phyloP scores from a whole-genome alignment of 805 yeast genomes.

The Metschnikowia peoriensis region DNA sequence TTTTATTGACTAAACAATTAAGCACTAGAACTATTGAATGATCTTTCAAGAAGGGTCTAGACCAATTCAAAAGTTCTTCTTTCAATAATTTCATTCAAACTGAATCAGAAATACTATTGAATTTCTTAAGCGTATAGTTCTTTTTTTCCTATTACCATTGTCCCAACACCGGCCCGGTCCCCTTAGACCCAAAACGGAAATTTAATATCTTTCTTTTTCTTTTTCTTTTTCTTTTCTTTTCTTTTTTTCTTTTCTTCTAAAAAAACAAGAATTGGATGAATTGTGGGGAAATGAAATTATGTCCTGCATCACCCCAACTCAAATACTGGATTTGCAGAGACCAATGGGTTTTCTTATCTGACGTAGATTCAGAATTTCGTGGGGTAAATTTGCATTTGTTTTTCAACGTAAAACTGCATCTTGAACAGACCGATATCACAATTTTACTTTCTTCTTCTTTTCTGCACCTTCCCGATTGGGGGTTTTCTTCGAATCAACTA shows the following conservation, averaged over 20 bases:
- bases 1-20: no score
- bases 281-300: slow-evolving; percentile 5
- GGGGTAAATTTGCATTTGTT: background rate
- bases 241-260: background rate
- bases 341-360: background rate
- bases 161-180: background rate
- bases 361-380: background rate
- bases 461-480: background rate
- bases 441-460: background rate
- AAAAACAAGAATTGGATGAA: slow-evolving; percentile 1
- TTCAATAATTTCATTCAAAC: no score
- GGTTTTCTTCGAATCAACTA: background rate
- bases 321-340: background rate
- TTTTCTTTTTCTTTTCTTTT: background rate
- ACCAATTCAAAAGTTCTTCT: no score
- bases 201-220: no score
- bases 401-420: background rate
- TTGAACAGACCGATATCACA: background rate
- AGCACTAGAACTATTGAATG: no score
- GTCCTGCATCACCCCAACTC: slow-evolving; percentile 4
- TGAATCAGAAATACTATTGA: no score
- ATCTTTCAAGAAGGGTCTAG: no score
- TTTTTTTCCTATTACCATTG: background rate
- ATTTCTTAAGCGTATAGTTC: no score
- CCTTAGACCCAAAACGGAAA: background rate